These are phyloP conservation scores for Bipolaris oryzae DNA, from an alignment of 2,329 filamentous ascomycete species.

Conservation along the genomic window DNA sequence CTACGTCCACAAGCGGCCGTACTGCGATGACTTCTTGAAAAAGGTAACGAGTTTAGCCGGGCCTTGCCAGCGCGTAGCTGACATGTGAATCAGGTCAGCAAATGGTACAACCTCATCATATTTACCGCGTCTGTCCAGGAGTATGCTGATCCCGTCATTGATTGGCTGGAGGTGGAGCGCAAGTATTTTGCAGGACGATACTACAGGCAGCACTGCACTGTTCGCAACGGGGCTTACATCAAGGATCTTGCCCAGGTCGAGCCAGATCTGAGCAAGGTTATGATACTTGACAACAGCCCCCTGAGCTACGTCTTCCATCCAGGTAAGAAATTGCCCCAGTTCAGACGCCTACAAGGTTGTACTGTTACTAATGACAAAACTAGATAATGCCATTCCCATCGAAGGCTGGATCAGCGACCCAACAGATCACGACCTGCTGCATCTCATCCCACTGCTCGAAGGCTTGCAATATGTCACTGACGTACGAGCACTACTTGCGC, in stretches of 20 bases:
- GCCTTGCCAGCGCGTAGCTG: conserved; percentile 18
- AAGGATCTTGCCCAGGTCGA: conserved; percentile 96
- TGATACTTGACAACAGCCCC: conserved; percentile 98
- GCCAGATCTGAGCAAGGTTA: conserved; percentile 95
- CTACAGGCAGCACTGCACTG: conserved; percentile 97
- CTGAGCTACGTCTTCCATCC: conserved; percentile 98
- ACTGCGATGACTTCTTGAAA: conserved; percentile 94
- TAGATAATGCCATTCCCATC: conserved; percentile 98
- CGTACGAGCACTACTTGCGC: conserved; percentile 84
- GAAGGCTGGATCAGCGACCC: conserved; percentile 99
- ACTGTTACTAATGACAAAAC: conserved; percentile 18
- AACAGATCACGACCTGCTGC: conserved; percentile 92
- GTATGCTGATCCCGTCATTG: conserved; percentile 97
- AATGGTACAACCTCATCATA: conserved; percentile 97
- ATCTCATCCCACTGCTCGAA: conserved; percentile 90
- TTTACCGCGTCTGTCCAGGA: conserved; percentile 98
- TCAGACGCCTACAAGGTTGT: conserved; percentile 2
- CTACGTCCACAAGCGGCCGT: conserved; percentile 96
- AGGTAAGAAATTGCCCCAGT: conserved; percentile 63
- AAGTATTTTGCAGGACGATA: conserved; percentile 95
- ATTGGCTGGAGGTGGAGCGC: conserved; percentile 95
- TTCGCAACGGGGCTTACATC: conserved; percentile 94
- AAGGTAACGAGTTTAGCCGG: conserved; percentile 60
- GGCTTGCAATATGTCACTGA: conserved; percentile 96
- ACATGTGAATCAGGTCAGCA: conserved; percentile 68